These are phyloP conservation scores for Pythium utonaiense DNA, from an alignment of 352 stramenopile species.

Conservation along the genomic window DNA sequence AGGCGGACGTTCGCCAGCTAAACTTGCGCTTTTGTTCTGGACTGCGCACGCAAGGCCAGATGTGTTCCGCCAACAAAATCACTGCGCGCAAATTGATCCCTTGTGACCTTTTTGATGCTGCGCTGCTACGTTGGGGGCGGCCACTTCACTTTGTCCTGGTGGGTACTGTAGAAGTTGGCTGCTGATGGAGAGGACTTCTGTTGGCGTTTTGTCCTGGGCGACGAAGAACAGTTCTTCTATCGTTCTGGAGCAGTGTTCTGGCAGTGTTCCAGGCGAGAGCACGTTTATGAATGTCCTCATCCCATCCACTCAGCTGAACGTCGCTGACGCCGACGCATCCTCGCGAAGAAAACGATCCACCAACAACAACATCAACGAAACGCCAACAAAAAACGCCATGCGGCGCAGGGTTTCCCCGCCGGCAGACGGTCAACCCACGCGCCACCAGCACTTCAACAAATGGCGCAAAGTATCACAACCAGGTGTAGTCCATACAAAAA, in stretches of 20 bases:
- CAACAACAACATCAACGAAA: neutral
- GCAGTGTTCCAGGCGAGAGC: neutral
- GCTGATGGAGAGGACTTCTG: neutral
- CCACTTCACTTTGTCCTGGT: neutral
- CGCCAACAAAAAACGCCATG: neutral
- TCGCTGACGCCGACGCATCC: neutral
- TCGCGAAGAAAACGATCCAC: neutral
- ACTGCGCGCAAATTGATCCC: neutral
- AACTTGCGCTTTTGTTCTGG: neutral
- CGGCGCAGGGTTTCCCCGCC: neutral
- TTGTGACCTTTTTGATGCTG: neutral
- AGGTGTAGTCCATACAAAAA: too few species aligned
- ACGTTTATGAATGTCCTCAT: neutral
- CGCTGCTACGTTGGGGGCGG: neutral
- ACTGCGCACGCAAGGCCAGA: neutral
- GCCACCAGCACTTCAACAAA: neutral
- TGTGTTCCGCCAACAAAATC: conserved; percentile 1
- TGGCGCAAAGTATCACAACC: neutral
- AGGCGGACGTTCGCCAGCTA: neutral
- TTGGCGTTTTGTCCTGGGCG: too few species aligned
- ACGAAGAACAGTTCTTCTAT: too few species aligned
- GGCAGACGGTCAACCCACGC: neutral
- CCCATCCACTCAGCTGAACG: neutral
- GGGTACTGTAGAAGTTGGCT: neutral
- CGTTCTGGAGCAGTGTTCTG: neutral